These are phyloP conservation scores for Penicillium desertorum DNA, from an alignment of 495 filamentous ascomycete species.

Conservation along the genomic window DNA sequence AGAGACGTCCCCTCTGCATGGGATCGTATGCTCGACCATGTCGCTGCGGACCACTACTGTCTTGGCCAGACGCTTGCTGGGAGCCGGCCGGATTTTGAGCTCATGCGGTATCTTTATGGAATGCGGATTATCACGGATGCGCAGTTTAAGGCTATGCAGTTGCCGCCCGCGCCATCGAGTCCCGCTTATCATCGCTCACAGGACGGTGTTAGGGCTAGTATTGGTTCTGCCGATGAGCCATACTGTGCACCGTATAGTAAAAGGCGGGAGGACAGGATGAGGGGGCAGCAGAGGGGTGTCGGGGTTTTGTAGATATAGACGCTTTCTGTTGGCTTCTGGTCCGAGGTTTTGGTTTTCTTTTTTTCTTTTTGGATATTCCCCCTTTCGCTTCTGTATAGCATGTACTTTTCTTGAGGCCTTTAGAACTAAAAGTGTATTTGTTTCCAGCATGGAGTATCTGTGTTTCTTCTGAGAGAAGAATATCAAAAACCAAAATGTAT, in stretches of 20 bases:
- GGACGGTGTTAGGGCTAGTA: conserved; percentile 42
- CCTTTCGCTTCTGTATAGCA: conserved; percentile 13
- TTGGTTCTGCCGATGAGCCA: conserved; percentile 48
- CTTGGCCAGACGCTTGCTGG: conserved; percentile 42
- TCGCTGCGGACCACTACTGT: conserved; percentile 39
- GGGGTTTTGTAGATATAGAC: conserved; percentile 27
- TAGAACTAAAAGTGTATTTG: conserved; percentile 1
- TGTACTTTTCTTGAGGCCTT: conserved; percentile 3
- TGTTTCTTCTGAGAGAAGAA: neutral
- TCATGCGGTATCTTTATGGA: conserved; percentile 48
- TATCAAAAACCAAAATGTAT: neutral
- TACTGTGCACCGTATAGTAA: conserved; percentile 49
- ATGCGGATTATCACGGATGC: conserved; percentile 45
- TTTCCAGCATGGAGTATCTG: neutral
- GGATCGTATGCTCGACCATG: conserved; percentile 43
- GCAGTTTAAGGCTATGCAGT: conserved; percentile 48
- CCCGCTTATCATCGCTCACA: conserved; percentile 47
- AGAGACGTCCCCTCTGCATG: conserved; percentile 28
- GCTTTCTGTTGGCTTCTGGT: neutral
- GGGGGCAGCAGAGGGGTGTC: conserved; percentile 39
- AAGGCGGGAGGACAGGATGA: conserved; percentile 43
- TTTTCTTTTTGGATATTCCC: conserved; percentile 9
- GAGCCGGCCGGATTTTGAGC: conserved; percentile 44
- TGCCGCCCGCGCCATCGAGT: conserved; percentile 43
- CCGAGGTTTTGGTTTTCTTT: neutral